A percentile compares a stretch with the other conserved stretches of the same genome.
phyloP scores from a whole-genome alignment of 345 rosid species.

The Arabis hirsuta region DNA sequence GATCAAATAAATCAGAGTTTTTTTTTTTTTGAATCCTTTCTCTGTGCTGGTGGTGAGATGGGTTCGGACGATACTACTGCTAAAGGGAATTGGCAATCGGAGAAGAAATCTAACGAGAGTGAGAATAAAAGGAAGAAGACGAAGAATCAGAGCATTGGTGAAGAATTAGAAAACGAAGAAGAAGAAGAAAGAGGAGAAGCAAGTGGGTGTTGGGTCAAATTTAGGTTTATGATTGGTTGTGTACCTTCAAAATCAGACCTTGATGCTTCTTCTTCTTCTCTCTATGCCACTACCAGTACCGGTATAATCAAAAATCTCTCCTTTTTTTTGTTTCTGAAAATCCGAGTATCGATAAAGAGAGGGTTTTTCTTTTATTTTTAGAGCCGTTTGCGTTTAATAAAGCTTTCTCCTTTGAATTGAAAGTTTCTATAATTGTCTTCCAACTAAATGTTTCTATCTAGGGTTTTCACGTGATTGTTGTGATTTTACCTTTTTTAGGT shows the following conservation, averaged over 20 bases:
- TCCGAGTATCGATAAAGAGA: not conserved
- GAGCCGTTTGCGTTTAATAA: not conserved
- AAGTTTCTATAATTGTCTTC: slow-evolving; percentile 28
- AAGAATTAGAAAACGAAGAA: slow-evolving; percentile 56
- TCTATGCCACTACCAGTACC: slow-evolving; percentile 56
- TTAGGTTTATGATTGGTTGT: slow-evolving; percentile 64
- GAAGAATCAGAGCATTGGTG: slow-evolving; percentile 41
- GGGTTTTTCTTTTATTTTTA: not conserved
- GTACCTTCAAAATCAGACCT: slow-evolving; percentile 78
- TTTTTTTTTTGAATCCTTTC: not conserved
- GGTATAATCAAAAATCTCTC: slow-evolving; percentile 47
- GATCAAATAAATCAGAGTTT: slow-evolving; percentile 9
- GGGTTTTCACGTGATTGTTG: slow-evolving; percentile 38
- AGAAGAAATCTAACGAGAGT: slow-evolving; percentile 30
- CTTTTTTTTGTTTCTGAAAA: slow-evolving; percentile 1
- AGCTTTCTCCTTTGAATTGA: slow-evolving; percentile 4
- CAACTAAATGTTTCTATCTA: slow-evolving; percentile 29
- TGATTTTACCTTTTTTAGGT: slow-evolving; percentile 7
- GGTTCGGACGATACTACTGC: slow-evolving; percentile 24
- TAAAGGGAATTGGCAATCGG: slow-evolving; percentile 29
- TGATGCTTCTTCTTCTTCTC: slow-evolving; percentile 61
- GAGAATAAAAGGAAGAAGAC: slow-evolving; percentile 60
- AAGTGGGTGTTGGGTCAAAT: slow-evolving; percentile 73
- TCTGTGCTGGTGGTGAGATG: slow-evolving; percentile 36
- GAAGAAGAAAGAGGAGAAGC: slow-evolving; percentile 45